A percentile compares a stretch with the other conserved stretches of the same genome.
Conservation (phyloP, 805 yeast species). For the Zygoascus biomembranicola region DNA sequence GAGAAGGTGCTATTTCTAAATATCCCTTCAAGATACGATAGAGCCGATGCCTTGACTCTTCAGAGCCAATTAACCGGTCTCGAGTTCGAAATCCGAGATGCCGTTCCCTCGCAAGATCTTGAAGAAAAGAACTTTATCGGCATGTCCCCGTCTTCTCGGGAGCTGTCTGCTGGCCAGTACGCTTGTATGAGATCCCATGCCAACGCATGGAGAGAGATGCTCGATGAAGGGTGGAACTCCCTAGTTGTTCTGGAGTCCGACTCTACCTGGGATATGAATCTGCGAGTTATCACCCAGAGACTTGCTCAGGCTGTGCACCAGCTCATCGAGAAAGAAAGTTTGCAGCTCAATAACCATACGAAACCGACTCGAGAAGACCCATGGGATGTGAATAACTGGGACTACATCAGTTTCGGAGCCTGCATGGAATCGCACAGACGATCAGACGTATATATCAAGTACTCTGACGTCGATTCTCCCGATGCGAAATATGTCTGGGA, state of each 20-base stretch:
- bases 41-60: conserved; percentile 12
- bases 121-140: conserved; percentile 1
- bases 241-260: conserved; percentile 11
- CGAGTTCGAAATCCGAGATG: background rate
- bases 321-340: background rate
- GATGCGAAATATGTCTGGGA: background rate
- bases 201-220: conserved; percentile 9
- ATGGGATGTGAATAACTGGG: conserved; percentile 7
- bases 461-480: background rate
- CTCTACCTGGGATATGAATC: conserved; percentile 13
- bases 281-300: conserved; percentile 3
- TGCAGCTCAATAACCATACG: background rate
- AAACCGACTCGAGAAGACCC: conserved; percentile 6
- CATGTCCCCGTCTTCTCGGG: background rate
- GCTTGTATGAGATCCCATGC: conserved; percentile 13
- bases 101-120: background rate
- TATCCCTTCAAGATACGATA: conserved; percentile 7
- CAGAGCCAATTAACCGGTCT: conserved; percentile 9
- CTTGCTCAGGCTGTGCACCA: conserved; percentile 2
- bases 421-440: conserved; percentile 2
- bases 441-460: conserved; percentile 1
- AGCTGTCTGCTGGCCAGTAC: background rate
- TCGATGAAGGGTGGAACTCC: conserved; percentile 7
- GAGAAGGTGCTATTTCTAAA: conserved; percentile 10
- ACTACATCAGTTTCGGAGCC: conserved; percentile 5